Evolutionary conservation across 495 filamentous ascomycete species (phyloP).

Genomic region (Choiromyces venosus): DNA sequence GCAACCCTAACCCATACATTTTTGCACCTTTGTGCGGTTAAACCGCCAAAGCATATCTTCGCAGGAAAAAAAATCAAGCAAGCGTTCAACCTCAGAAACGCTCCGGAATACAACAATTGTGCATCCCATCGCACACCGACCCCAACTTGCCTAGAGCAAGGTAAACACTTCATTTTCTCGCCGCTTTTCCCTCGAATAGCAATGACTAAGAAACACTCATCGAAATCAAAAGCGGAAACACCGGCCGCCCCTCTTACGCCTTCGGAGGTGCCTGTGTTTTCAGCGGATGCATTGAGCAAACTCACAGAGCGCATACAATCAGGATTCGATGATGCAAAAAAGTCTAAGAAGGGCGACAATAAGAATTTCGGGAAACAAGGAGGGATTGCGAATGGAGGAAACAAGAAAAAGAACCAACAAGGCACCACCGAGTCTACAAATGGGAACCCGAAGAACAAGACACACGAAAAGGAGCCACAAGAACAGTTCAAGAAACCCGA

Average conservation of each 20-base stretch:
- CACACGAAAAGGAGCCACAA: slow-evolving; percentile 34
- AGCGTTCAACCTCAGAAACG: slow-evolving; percentile 3
- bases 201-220: slow-evolving; percentile 45
- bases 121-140: slow-evolving; percentile 1
- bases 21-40: too few relatives aligned
- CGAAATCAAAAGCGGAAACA: slow-evolving; percentile 41
- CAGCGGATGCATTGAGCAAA: slow-evolving; percentile 35
- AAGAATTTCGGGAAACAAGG: background rate
- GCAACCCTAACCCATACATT: background rate
- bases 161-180: slow-evolving; percentile 40
- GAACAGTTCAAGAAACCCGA: slow-evolving; percentile 48
- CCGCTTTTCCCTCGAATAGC: slow-evolving; percentile 45
- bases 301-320: slow-evolving; percentile 37
- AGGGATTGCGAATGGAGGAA: background rate
- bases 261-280: slow-evolving; percentile 27
- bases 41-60: background rate
- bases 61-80: background rate
- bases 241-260: slow-evolving; percentile 23
- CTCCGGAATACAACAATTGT: slow-evolving; percentile 5
- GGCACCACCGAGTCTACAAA: slow-evolving; percentile 16
- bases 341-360: slow-evolving; percentile 12
- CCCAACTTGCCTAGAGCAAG: slow-evolving; percentile 30
- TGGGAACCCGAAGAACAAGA: slow-evolving; percentile 43
- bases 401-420: slow-evolving; percentile 12
- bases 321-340: slow-evolving; percentile 34